Evolutionary conservation across 2,329 filamentous ascomycete genomes (phyloP), one percentile per base, ranked within the genome.

Genomic region (Metarhizium sp.): DNA sequence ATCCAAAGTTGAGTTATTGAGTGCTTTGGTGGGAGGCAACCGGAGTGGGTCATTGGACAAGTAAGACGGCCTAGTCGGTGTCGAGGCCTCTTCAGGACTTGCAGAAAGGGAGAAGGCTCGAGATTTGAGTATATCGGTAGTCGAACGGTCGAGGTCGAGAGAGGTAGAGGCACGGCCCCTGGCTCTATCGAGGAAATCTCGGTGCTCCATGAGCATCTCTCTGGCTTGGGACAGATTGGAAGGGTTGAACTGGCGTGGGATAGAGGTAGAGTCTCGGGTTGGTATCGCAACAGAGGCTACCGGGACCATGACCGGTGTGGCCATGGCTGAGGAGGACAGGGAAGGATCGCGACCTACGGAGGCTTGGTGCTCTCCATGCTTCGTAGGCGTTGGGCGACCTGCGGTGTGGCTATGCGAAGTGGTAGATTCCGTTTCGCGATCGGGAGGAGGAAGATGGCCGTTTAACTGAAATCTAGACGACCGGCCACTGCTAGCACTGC

Each of bases 201-300:
- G 65, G 20, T 68, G 66, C 51, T 73, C 70, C 36, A 70, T 56
- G 50, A 75, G 60, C 58, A 72, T 63, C 49, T 71, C 67, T 54
- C 70, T 69, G 52, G 73, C 66, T 36, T 69, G 63, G 18, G 65
- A 57, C 42, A 72, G 60, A 34, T 62, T 63, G 4, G 67, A 62
- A 4, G 66, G 63, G 29, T 64, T 64, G 51, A 68, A 72, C 11
- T 67, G 67, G 5, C 67, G 65, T 30, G 71, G 64, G 6, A 66
- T 62, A 55, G 63, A 65, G 47, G 64, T 59, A n/a, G 63, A 59
- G 54, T 71, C 65, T 52, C 64, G 66, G 40, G 58, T 55, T 42
- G 63, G 60, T 43, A 67, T 50, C 51, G 64, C 29, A 55, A 61
- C 61, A 32, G 69, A 61, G 34, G 66, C 61, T 52, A 66, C 63